phyloP scores from a whole-genome alignment of 2,329 filamentous ascomycete genomes.

The Ilyonectria sp. region DNA sequence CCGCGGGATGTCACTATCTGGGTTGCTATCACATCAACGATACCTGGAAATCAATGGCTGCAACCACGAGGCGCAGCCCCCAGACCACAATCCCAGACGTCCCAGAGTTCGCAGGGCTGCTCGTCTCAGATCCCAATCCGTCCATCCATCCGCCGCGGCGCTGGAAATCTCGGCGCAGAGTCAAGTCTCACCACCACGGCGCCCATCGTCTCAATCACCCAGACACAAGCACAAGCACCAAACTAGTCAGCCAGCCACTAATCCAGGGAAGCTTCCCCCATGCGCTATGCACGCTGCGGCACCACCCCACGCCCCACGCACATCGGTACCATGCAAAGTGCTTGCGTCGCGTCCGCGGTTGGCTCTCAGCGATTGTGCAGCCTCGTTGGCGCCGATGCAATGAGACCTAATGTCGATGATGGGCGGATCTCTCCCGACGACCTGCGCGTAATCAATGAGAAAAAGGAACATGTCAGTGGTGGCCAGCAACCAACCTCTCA shows the following conservation, averaged over 20 bases:
- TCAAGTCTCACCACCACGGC: slow-evolving; percentile 37
- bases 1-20: slow-evolving; percentile 10
- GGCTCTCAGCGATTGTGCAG: slow-evolving; percentile 13
- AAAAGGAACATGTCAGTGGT: background rate
- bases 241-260: slow-evolving; percentile 3
- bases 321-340: slow-evolving; percentile 28
- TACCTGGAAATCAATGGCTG: slow-evolving; percentile 26
- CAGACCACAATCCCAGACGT: slow-evolving; percentile 19
- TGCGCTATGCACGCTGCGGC: slow-evolving; percentile 29
- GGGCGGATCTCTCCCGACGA: background rate
- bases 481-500: background rate
- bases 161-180: slow-evolving; percentile 26
- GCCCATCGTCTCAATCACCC: slow-evolving; percentile 24
- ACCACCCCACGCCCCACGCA: slow-evolving; percentile 37
- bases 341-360: slow-evolving; percentile 2
- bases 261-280: slow-evolving; percentile 28
- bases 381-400: slow-evolving; percentile 5
- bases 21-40: slow-evolving; percentile 12
- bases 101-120: slow-evolving; percentile 15
- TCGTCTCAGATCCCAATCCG: slow-evolving; percentile 26
- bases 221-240: slow-evolving; percentile 19
- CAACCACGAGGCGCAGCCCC: slow-evolving; percentile 29
- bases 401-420: background rate
- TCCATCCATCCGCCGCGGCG: slow-evolving; percentile 9
- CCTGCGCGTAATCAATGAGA: background rate